Evolutionary conservation across 2,329 filamentous ascomycete genomes (phyloP), one percentile per base, ranked within the genome.

Genomic region (Dactylonectria macrodidyma): DNA sequence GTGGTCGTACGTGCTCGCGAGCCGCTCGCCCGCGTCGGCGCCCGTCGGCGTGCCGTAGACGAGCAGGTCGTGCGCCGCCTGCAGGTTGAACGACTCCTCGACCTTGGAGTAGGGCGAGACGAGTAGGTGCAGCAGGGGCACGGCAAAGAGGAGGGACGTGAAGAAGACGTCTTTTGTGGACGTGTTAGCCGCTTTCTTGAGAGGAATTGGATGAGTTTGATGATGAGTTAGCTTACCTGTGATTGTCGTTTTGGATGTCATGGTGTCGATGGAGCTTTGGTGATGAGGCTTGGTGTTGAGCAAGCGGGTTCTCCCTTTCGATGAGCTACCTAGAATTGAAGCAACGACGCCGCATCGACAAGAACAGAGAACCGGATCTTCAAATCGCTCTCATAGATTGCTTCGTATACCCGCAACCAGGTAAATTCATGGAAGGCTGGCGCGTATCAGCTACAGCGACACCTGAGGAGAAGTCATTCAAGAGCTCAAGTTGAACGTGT

Each of bases 11-110:
- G 89, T 84, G 3, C 84, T 78, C 16, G 85, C 85, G 16, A 96
- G 82, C 46, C 85, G 87, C 12, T 84, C 79, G 59, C 83, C 77
- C 16, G 87, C 79, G 73, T 91, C 84, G n/a, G 63, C 47, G 22
- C 81, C 78, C 1, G 84, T 87, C 0, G 94, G 93, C 1, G 93
- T 90, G 26, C 95, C 95, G 79, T 96, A 94, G 44, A 89, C 88
- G 67, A 97, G 81, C 41, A 99, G 92, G 80, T 99, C 96, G 81
- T 98, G 96, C 3, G 91, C 89, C 6, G 96, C 96, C 81, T 99
- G 96, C 66, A 98, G 90, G 80, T 97, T 97, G 88, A 99, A 98
- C 0, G 95, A 98, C 82, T 99, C 96, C 81, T 99, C 96, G 67
- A 99, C 96, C 81, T 99, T 99, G 65, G 95, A 98, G 84, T 97